Base-by-base conservation (phyloP, 164 flowering plant species). In the Buxus sempervirens region DNA sequence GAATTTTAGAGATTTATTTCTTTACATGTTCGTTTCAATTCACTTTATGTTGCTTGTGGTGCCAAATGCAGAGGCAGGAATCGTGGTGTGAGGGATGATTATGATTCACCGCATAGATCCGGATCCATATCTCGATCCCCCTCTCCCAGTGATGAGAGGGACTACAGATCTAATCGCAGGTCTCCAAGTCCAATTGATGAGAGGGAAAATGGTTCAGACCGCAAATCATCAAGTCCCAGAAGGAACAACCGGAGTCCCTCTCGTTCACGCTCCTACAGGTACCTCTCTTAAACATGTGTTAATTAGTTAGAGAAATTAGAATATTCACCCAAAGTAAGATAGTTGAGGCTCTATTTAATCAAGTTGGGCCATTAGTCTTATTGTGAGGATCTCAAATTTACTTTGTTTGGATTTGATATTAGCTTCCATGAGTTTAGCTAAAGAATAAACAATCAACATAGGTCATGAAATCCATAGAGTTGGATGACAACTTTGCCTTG, bases 251-350 rank as follows among this genome's bases (percentile, higher is more conserved):
- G 23, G 48, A 69, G 59, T 32, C 81, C 67, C 6, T 79, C 83
- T 60, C 76, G 70, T 22, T 84, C 88, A 19, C 77, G 70, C 49
- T 82, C 87, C 32, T 75, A 69, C 73, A 80, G 86, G 84, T 86
- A 63, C 15, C 21, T 51, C 0, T n/a, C 20, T 64, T 16, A 16
- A 19, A 9, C 15, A 27, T 49, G 19, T 22, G 5, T 27, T 45
- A 4, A 45, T 45, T 41, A 41, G 8, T 41, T 45, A 45, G 1
- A 45, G 51, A 45, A 32, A 32, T 32, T 32, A 32, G 38, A 32
- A 32, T 32, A 32, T 32, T 32, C 38, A 32, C 38, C 7, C 38
- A 32, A 32, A 32, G 7, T 3, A 32, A 32, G 38, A 10, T 49
- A 16, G 20, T 51, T 25, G 54, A 8, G 14, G 16, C 32, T 42